These are phyloP conservation scores for Pachyrhizus erosus DNA, from an alignment of 306 rosid genomes.

Conservation along the genomic window DNA sequence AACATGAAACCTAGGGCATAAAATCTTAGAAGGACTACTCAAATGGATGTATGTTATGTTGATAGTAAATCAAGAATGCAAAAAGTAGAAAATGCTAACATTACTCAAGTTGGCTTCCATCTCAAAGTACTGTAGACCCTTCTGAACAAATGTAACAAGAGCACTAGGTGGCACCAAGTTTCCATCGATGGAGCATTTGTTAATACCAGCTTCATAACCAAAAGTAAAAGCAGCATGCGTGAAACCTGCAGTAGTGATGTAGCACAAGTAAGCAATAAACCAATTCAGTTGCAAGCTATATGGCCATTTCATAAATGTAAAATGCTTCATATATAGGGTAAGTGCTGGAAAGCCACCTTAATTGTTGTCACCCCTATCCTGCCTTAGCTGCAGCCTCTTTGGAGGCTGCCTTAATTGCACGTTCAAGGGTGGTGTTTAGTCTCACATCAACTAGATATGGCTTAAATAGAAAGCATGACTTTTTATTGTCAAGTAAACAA, in stretches of 20 bases:
- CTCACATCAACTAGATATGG: too few relatives aligned
- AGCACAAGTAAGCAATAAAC: conserved; percentile 29
- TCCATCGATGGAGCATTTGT: conserved; percentile 86
- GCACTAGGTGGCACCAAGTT: conserved; percentile 89
- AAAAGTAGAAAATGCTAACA: conserved; percentile 66
- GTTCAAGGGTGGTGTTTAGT: too few relatives aligned
- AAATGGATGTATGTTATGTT: conserved; percentile 46
- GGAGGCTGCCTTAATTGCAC: too few relatives aligned
- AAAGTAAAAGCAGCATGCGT: conserved; percentile 92
- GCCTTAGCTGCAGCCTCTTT: too few relatives aligned
- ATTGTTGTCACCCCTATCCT: too few relatives aligned
- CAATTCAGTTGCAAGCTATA: conserved; percentile 33
- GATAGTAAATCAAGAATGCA: conserved; percentile 30
- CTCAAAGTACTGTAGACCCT: conserved; percentile 97
- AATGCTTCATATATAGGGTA: neutral
- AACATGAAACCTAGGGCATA: conserved; percentile 53
- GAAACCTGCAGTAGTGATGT: conserved; percentile 67
- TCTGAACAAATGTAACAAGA: conserved; percentile 87
- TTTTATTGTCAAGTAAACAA: neutral
- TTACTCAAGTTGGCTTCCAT: conserved; percentile 98
- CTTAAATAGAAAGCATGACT: neutral
- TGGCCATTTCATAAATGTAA: neutral
- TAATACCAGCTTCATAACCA: conserved; percentile 94
- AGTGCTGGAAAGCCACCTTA: too few relatives aligned
- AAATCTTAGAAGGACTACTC: conserved; percentile 36